Evolutionary conservation across 2,329 filamentous ascomycete species (phyloP).

Genomic region (Microcyclospora tardicrescens): DNA sequence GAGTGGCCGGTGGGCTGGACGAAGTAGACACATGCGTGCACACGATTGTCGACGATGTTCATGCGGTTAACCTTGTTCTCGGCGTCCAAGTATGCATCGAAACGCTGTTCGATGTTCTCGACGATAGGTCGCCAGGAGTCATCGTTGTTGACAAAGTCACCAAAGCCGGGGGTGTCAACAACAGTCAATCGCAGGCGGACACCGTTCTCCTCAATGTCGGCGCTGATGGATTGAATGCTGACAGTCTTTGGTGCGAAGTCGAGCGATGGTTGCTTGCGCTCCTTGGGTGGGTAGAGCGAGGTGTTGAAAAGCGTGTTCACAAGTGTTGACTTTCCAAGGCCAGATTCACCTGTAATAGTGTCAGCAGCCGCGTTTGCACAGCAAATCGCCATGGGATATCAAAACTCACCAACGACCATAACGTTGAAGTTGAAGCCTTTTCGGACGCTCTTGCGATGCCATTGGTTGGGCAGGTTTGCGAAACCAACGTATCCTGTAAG

Average conservation of each 20-base stretch:
- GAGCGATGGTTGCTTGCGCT: conserved; percentile 92
- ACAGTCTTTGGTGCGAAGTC: conserved; percentile 90
- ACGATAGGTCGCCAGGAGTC: conserved; percentile 98
- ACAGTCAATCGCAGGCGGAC: conserved; percentile 93
- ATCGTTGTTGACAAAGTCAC: conserved; percentile 99
- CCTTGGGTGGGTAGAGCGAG: conserved; percentile 94
- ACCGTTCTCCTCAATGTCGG: conserved; percentile 86
- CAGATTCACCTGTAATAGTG: conserved; percentile 72
- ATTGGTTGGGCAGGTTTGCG: conserved; percentile 97
- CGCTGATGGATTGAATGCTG: conserved; percentile 41
- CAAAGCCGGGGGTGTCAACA: conserved; percentile 94
- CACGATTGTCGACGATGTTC: conserved; percentile 99
- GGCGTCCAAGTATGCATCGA: conserved; percentile 93
- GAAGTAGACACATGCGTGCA: conserved; percentile 98
- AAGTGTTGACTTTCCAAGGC: conserved; percentile 94
- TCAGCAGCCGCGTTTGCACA: background rate
- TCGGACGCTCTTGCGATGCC: conserved; percentile 99
- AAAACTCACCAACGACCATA: conserved; percentile 91
- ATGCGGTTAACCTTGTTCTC: conserved; percentile 99
- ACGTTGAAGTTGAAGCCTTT: conserved; percentile 99
- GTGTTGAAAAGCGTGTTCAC: conserved; percentile 99
- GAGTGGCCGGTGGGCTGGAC: conserved; percentile 98
- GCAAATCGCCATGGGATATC: background rate
- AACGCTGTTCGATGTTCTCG: conserved; percentile 98
- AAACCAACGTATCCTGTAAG: conserved; percentile 97